Base-by-base conservation (phyloP, 2,329 filamentous ascomycete genomes). In the Aspergillus pseudoglaucus region DNA sequence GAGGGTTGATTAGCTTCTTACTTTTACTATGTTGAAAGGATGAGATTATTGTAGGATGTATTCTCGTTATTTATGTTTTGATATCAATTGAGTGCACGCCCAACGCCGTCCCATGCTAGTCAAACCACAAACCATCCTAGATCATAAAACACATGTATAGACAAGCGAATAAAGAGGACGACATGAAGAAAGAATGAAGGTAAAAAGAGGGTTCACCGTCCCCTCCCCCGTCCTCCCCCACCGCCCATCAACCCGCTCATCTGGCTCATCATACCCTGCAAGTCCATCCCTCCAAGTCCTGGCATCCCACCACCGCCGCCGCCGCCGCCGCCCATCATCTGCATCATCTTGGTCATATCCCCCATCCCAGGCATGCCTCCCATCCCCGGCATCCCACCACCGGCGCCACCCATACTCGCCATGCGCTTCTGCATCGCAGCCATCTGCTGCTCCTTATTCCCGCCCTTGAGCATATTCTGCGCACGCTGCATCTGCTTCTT, bases 401-500 rank as follows among this genome's bases (percentile, higher is more conserved):
- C 80, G 1, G 74, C 83, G 30, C 87, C 88, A 30, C 91, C 93
- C 88, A 97, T 95, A 58, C 86, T 88, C 65, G 90, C 87, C 72
- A 98, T 76, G 10, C 90, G 79, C 74, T 95, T 95, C 74, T 98
- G 93, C 90, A 97, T 95, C 2, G 93, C 91, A 0, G 90, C 90
- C 72, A 97, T 81, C 70, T 97, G 91, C 66, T 95, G 89, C 27
- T 88, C 82, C 69, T 93, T 91, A 72, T 95, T 95, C 25, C 84
- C 87, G 40, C 90, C 90, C 23, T 85, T 88, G 84, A 96, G 89
- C 54, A 88, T 88, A 47, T 87, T 86, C 70, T 97, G 90, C 0
- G 90, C 90, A 45, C 85, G 84, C 68, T 96, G 89, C 85, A 97
- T 94, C 66, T 96, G 95, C 74, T 93, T 93, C 86, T 95, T 95